phyloP scores from a whole-genome alignment of 2,329 filamentous ascomycete genomes.

The Botrytis cinerea region DNA sequence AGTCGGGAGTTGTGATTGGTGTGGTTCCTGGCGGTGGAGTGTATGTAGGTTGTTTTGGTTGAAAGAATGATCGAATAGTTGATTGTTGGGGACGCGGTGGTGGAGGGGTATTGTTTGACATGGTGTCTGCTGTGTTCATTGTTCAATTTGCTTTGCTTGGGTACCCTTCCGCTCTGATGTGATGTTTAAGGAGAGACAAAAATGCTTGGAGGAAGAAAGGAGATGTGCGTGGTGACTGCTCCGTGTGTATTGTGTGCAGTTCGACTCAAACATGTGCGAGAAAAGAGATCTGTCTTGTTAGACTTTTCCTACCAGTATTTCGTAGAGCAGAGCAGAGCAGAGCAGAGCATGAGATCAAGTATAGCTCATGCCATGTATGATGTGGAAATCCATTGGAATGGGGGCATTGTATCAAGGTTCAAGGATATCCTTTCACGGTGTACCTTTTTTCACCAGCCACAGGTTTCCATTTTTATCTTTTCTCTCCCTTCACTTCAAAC shows the following conservation, averaged over 20 bases:
- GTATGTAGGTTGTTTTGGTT: constrained; percentile 50
- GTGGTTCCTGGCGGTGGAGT: constrained; percentile 44
- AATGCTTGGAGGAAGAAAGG: neutral
- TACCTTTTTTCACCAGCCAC: constrained; percentile 10
- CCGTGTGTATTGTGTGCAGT: neutral
- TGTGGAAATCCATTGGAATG: neutral
- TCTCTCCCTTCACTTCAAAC: neutral
- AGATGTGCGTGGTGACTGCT: neutral
- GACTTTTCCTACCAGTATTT: neutral
- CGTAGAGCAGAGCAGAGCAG: no score
- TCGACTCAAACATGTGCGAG: neutral
- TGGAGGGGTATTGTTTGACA: constrained; percentile 22
- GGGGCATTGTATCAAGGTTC: constrained; percentile 1
- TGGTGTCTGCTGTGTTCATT: constrained; percentile 6
- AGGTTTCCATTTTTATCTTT: neutral
- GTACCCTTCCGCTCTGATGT: neutral
- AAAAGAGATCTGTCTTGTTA: neutral
- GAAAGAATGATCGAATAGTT: constrained; percentile 66
- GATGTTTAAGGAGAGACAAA: constrained; percentile 4
- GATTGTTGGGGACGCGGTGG: constrained; percentile 45
- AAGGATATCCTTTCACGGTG: constrained; percentile 5
- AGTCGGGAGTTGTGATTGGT: constrained; percentile 1
- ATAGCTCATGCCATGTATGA: no score
- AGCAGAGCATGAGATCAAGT: no score
- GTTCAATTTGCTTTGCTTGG: neutral